Evolutionary conservation across 352 stramenopile species (phyloP), one percentile per base, ranked within the genome.

Genomic region (Phytopythium oedochilum): DNA sequence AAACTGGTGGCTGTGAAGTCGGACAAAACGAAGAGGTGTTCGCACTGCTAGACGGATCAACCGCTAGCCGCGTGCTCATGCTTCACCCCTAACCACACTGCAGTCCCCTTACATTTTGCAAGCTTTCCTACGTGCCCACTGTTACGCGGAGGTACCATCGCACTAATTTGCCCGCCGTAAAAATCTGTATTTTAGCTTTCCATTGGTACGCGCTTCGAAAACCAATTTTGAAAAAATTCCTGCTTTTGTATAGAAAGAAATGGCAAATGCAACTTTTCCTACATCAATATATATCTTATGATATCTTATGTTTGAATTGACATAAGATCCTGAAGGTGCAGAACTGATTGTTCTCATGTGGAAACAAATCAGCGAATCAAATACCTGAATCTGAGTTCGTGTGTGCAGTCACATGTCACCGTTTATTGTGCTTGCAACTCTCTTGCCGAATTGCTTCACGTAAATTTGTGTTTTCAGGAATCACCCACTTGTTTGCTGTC

Each of bases 381-480:
- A 5, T 32, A 34, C 6, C 42, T 48, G 42, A 32, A n/a, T 48
- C 42, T 48, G 42, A 48, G 22, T 32, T 34, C 32, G 4, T 12
- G 5, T 3, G 2, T 7, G n/a, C 12, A 34, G 23, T 5, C 9
- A 18, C 11, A 12, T 12, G 18, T 49, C 25, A 5, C 18, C 22
- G 17, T 15, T 5, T 4, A n/a, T n/a, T n/a, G n/a, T n/a, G n/a
- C n/a, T n/a, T n/a, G n/a, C n/a, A n/a, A 32, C 22, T 49, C 23
- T 49, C 23, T 49, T 49, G 22, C 12, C 43, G 12, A 9, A 34
- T 31, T 31, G 10, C 6, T 10, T n/a, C 11, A 34, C 26, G 22
- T 23, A 29, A 34, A 49, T 49, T 49, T 34, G 43, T 34, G 22
- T 20, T 49, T 49, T 49, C 43, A 49, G 43, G 43, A 34, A 12